phyloP scores from a whole-genome alignment of 305 asterid genomes.

The Ajuga reptans region DNA sequence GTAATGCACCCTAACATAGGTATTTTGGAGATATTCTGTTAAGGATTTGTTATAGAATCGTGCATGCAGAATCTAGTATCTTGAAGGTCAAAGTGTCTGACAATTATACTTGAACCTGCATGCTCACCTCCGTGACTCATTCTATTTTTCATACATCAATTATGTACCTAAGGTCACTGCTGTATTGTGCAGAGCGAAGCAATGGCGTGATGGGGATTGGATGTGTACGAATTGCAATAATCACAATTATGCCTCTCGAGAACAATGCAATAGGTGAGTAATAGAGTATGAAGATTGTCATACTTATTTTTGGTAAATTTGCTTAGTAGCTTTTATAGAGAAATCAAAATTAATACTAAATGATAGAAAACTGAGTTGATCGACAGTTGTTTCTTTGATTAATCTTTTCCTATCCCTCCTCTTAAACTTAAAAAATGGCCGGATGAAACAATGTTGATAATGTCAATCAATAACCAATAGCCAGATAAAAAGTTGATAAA shows the following conservation, averaged over 20 bases:
- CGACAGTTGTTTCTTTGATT: neutral
- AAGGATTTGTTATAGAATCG: neutral
- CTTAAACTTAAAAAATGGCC: neutral
- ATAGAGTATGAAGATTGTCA: neutral
- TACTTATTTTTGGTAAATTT: neutral
- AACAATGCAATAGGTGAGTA: constrained; percentile 72
- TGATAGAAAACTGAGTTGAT: neutral
- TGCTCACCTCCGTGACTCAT: neutral
- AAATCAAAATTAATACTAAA: neutral
- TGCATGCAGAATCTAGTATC: neutral
- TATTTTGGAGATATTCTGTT: neutral
- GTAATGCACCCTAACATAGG: neutral
- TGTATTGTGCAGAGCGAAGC: constrained; percentile 58
- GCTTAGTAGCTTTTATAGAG: neutral
- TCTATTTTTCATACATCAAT: neutral
- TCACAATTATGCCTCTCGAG: constrained; percentile 86
- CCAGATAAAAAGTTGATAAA: too few relatives aligned
- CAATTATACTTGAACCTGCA: neutral
- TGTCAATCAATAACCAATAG: neutral
- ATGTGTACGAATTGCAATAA: constrained; percentile 85
- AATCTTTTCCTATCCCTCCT: neutral
- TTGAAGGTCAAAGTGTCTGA: neutral
- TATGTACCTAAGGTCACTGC: constrained; percentile 1
- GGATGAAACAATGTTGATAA: neutral
- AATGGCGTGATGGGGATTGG: constrained; percentile 97